These are phyloP conservation scores for Sonneratia caseolaris DNA, from an alignment of 345 rosid species.

Conservation along the genomic window DNA sequence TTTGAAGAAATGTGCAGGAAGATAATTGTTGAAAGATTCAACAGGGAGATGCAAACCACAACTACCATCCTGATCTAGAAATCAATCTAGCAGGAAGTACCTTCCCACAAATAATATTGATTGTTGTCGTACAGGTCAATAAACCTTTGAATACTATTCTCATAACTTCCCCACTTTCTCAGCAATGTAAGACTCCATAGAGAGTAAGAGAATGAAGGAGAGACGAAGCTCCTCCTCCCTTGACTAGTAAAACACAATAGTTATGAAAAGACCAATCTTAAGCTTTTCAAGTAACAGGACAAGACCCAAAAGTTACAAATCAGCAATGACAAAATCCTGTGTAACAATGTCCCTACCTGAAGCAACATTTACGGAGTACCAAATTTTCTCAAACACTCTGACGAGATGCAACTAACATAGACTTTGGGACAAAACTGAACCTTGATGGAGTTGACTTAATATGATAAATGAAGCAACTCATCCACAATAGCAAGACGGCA, in stretches of 20 bases:
- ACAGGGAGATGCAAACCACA: not conserved
- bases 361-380: no score
- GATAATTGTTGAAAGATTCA: not conserved
- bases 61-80: not conserved
- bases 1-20: not conserved
- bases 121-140: not conserved
- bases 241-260: not conserved
- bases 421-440: no score
- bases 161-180: not conserved
- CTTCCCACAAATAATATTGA: not conserved
- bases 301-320: no score
- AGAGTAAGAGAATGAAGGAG: not conserved
- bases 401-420: no score
- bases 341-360: no score
- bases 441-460: no score
- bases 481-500: not conserved
- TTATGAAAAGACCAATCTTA: not conserved
- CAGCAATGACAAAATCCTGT: no score
- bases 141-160: not conserved
- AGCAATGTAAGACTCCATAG: not conserved
- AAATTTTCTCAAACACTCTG: no score
- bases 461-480: not conserved
- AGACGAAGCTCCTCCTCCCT: no score
- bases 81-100: not conserved
- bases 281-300: not conserved